These are phyloP conservation scores for Trypanosoma rangeli DNA, from an alignment of 208 protist genomes.

Conservation along the genomic window DNA sequence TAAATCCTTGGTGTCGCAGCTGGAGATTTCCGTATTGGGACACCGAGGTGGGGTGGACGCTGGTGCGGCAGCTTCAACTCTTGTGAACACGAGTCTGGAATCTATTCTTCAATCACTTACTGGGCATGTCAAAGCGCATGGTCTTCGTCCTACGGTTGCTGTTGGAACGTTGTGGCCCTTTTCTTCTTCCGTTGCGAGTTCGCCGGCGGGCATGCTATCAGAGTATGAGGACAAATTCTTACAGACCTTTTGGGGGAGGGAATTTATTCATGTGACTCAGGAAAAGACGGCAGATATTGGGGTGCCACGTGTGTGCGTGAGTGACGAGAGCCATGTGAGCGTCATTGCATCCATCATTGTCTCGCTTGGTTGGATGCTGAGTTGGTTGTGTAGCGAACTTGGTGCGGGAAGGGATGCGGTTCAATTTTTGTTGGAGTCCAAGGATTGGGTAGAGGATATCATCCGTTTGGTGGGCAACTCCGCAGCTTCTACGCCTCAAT, in stretches of 20 bases:
- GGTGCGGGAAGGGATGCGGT: neutral
- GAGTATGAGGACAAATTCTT: conserved; percentile 3
- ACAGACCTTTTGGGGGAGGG: conserved; percentile 11
- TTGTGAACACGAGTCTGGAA: neutral
- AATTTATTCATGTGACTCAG: neutral
- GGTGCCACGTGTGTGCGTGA: conserved; percentile 24
- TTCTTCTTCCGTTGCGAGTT: neutral
- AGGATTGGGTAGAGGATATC: neutral
- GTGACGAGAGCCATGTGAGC: conserved; percentile 1
- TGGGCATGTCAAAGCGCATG: conserved; percentile 16
- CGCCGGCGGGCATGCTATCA: neutral
- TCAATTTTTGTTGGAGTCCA: conserved; percentile 6
- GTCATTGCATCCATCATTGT: conserved; percentile 26
- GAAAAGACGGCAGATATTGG: neutral
- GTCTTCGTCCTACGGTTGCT: conserved; percentile 7
- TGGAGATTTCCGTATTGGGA: neutral
- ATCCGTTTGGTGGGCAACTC: conserved; percentile 10
- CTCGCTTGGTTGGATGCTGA: conserved; percentile 15
- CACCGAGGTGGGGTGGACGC: neutral
- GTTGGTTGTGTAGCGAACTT: conserved; percentile 12
- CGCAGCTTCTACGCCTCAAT: neutral
- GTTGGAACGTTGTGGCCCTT: conserved; percentile 1
- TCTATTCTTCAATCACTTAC: conserved; percentile 10
- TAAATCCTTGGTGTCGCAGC: neutral
- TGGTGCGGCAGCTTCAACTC: neutral